Evolutionary conservation across 495 filamentous ascomycete genomes (phyloP), one percentile per base, ranked within the genome.

Genomic region (Paragyromitra xinjiangensis): DNA sequence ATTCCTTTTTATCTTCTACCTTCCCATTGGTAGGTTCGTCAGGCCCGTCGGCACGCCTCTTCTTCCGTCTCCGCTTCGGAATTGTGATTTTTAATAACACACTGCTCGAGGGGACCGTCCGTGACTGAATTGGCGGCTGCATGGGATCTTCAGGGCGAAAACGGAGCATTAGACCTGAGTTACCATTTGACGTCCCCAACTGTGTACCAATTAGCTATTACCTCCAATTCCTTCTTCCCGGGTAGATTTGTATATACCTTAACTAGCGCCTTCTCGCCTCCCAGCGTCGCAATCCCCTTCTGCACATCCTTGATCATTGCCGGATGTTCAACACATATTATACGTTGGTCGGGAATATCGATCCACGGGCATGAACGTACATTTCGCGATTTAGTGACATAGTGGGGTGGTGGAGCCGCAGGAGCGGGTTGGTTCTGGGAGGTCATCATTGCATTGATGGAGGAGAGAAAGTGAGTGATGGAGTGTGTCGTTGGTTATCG

Each of bases 281-380:
- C 92, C 24, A 98, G 88, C 0, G 94, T 95, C 22, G 89, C 87
- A 72, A 98, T 87, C 19, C 89, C 95, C 71, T 91, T 93, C 77
- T 96, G 91, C 65, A 97, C 80, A 84, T 97, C 91, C 79, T 88
- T 89, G 80, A 98, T 85, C 64, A 96, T 89, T 73, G 90, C 91
- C 6, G 96, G 95, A 83, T 98, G 94, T 81, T 99, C 95, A 26
- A 98, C 87, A 70, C 90, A 91, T 42, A 94, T 88, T 56, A 98
- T 85, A 22, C 86, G 86, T 53, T 88, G 86, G 42, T 85, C 73
- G 2, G 93, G 93, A 37, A 97, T 85, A 0, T 84, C 53, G 74
- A 88, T 87, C 85, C 87, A 88, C 6, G 88, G 87, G 12, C 88
- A 87, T 8, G 83, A 73, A 1, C 51, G 34, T 45, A 19, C 29